A percentile compares a stretch with the other conserved stretches of the same genome.
Conservation (phyloP, 805 yeast genomes). For the Metschnikowia baotianmanensis region DNA sequence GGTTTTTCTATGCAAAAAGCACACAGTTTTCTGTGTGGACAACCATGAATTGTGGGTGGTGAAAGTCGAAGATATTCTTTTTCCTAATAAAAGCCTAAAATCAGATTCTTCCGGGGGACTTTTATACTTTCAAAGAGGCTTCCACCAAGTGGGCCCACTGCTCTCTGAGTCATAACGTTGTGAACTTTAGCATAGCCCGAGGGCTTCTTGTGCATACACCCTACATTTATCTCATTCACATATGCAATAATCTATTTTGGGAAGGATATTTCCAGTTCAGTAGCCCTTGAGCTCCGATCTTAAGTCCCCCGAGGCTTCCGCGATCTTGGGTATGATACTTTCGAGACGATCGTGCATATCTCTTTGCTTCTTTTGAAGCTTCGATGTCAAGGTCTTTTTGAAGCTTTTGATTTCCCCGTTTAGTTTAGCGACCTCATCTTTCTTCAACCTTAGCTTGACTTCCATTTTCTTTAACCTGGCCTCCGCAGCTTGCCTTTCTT, state of each 20-base stretch:
- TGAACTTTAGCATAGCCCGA: too few species aligned
- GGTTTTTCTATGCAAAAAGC: constrained; percentile 59
- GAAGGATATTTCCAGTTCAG: neutral
- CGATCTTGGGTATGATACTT: constrained; percentile 31
- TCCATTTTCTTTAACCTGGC: constrained; percentile 27
- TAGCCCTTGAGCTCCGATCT: constrained; percentile 9
- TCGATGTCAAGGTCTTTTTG: constrained; percentile 24
- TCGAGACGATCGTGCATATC: constrained; percentile 36
- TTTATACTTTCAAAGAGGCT: constrained; percentile 60
- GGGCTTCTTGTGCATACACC: neutral
- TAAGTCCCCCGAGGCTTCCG: constrained; percentile 23
- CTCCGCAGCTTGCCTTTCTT: constrained; percentile 22
- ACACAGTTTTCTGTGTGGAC: constrained; percentile 55
- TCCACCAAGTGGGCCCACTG: constrained; percentile 44
- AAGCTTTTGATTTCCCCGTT: constrained; percentile 28
- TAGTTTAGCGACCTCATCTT: constrained; percentile 26
- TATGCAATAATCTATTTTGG: too few species aligned
- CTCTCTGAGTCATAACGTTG: constrained; percentile 24
- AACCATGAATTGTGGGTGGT: constrained; percentile 94
- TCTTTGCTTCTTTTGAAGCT: constrained; percentile 26
- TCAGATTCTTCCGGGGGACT: constrained; percentile 54
- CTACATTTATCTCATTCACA: neutral
- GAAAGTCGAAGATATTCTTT: constrained; percentile 57
- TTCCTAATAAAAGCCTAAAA: constrained; percentile 21
- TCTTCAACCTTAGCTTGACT: constrained; percentile 24